Conservation (phyloP, 257 asterid genomes). For the Solanum stenotomum region DNA sequence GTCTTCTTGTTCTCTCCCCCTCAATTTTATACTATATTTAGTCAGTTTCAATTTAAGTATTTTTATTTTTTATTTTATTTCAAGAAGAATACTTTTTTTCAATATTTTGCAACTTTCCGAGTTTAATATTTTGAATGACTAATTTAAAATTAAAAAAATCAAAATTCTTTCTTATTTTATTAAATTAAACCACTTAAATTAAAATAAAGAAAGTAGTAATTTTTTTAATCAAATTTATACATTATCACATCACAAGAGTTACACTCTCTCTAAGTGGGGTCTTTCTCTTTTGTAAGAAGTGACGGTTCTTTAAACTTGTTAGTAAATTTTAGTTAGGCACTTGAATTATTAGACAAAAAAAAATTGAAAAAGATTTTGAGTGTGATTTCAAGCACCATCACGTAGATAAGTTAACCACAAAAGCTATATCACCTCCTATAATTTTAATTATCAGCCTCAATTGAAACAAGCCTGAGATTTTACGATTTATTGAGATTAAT, state of each 20-base stretch:
- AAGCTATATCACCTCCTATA: no score
- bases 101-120: no score
- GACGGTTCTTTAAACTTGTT: not conserved
- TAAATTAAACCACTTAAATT: not conserved
- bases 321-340: not conserved
- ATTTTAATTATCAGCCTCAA: no score
- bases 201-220: not conserved
- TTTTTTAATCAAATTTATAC: not conserved
- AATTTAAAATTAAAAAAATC: not conserved
- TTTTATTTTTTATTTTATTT: no score
- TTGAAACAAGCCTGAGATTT: no score
- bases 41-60: rapidly evolving
- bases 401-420: no score
- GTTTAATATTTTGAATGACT: not conserved
- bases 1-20: not conserved
- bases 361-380: not conserved
- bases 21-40: not conserved
- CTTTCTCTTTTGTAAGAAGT: not conserved
- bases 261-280: not conserved
- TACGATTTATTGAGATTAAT: no score
- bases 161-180: not conserved
- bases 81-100: no score
- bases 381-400: not conserved
- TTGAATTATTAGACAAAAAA: not conserved
- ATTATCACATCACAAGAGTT: not conserved